Conservation (phyloP, 768 basidiomycete species). For the Auricularia cornea region DNA sequence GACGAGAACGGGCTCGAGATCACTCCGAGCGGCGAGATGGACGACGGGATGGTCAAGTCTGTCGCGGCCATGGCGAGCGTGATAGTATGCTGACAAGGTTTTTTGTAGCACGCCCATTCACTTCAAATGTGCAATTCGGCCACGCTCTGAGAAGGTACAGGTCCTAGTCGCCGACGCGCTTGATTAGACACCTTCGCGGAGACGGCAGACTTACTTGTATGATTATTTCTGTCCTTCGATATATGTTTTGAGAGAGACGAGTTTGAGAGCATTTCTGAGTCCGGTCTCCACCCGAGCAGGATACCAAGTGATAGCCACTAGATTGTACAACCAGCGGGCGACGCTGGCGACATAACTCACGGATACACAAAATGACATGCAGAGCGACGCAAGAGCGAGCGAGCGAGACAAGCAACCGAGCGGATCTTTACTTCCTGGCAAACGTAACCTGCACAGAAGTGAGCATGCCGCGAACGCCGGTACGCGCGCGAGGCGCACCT, state of each 20-base stretch:
- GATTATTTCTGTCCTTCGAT: too few species aligned
- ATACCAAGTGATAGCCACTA: too few species aligned
- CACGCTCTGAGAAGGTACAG: neutral
- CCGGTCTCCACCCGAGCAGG: too few species aligned
- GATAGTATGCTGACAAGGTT: too few species aligned
- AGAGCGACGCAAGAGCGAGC: neutral
- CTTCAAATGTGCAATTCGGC: neutral
- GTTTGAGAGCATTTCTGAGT: too few species aligned
- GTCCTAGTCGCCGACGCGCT: neutral
- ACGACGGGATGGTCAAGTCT: neutral
- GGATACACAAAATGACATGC: neutral
- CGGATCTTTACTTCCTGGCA: conserved; percentile 50
- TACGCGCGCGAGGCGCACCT: conserved; percentile 40
- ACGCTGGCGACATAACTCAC: neutral
- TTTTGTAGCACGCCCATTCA: neutral
- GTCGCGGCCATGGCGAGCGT: neutral
- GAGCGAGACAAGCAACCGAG: neutral
- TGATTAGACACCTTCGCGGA: neutral
- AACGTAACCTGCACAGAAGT: conserved; percentile 50
- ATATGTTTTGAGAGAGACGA: too few species aligned
- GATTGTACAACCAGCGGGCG: too few species aligned
- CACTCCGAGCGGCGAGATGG: neutral
- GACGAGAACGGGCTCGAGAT: conserved; percentile 12
- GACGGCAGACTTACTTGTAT: too few species aligned
- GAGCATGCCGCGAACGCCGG: neutral